Percentiles rank a stretch among this genome's conserved stretches.
Conservation (phyloP, 2,329 filamentous ascomycete genomes). For the Bimuria novae-zelandiae region DNA sequence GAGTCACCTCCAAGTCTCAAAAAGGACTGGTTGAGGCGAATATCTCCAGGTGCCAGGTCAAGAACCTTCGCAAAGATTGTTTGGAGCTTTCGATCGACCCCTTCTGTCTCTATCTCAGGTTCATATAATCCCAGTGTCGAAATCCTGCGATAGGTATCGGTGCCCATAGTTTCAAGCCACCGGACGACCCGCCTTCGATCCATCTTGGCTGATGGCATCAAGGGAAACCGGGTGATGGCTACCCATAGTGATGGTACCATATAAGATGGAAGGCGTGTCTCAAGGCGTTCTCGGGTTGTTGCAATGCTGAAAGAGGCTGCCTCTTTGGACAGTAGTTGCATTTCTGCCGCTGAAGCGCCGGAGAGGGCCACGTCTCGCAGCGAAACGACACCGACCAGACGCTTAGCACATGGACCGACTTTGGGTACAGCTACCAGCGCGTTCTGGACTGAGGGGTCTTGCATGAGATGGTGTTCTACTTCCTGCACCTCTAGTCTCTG, state of each 20-base stretch:
- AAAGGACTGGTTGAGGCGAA: conserved; percentile 41
- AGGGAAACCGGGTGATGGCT: conserved; percentile 32
- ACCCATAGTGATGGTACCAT: conserved; percentile 43
- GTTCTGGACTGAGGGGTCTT: conserved; percentile 33
- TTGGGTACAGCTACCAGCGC: conserved; percentile 35
- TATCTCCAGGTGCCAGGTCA: conserved; percentile 30
- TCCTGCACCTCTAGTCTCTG: conserved; percentile 52
- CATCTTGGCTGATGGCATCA: conserved; percentile 40
- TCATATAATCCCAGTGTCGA: conserved; percentile 28
- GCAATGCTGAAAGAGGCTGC: conserved; percentile 27
- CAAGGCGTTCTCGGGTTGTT: conserved; percentile 33
- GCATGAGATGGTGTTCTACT: conserved; percentile 50
- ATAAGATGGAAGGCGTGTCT: conserved; percentile 37
- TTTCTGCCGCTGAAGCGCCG: conserved; percentile 1
- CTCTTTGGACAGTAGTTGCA: conserved; percentile 29
- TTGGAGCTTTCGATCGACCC: conserved; percentile 33
- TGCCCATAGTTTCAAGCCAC: conserved; percentile 39
- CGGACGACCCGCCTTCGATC: conserved; percentile 35
- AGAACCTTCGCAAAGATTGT: conserved; percentile 37
- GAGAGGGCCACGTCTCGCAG: conserved; percentile 22
- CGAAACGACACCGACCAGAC: conserved; percentile 36
- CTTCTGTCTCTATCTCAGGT: conserved; percentile 18
- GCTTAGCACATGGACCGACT: conserved; percentile 36
- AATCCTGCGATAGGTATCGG: conserved; percentile 32
- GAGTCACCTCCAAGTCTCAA: conserved; percentile 43